Base-by-base conservation (phyloP, 345 rosid genomes). In the Iberis pinnata region DNA sequence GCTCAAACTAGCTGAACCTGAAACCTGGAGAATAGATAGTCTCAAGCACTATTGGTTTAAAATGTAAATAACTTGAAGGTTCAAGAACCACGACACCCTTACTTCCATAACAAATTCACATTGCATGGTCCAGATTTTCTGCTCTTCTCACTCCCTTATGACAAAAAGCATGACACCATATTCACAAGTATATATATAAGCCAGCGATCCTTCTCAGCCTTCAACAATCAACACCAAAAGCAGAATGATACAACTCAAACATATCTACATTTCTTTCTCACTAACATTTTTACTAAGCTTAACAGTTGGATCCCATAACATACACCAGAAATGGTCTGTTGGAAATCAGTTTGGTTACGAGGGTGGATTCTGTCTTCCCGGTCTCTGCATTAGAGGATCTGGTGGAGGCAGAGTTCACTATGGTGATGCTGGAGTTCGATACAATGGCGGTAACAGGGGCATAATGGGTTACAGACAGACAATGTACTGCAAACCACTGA, bases 311-410 rank as follows among this genome's bases (percentile, higher is more conserved):
- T 20, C 61, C 31, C 48, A 16, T 8, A 38, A 67, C 45, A 40
- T 12, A 46, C 12, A 47, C 15, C 56, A 60, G 26, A 67, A 67
- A 45, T 67, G 71, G 71, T 39, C 56, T 1, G 53, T 2, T 14
- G 64, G 53, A 19, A 37, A 43, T 39, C 48, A 44, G 1, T 43
- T 51, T 9, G 70, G 54, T 53, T 67, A 46, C 43, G 26, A 53
- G 7, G 66, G 71, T 0, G 71, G 65, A 7, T 53, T 67, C 24
- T 67, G 66, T 53, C 16, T 67, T 51, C 65, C 71, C 7, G 61
- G 71, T 8, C 44, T 67, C 50, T 67, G 66, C 56, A 47, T 67
- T 5, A 18, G 61, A 67, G 66, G 66, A 53, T 4, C 53, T 4
- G 71, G 56, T 38, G 50, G 56, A 45, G 13, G 50, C 46, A 51